These are phyloP conservation scores for Vitis rupestris DNA, from an alignment of 164 flowering plant species.

Conservation along the genomic window DNA sequence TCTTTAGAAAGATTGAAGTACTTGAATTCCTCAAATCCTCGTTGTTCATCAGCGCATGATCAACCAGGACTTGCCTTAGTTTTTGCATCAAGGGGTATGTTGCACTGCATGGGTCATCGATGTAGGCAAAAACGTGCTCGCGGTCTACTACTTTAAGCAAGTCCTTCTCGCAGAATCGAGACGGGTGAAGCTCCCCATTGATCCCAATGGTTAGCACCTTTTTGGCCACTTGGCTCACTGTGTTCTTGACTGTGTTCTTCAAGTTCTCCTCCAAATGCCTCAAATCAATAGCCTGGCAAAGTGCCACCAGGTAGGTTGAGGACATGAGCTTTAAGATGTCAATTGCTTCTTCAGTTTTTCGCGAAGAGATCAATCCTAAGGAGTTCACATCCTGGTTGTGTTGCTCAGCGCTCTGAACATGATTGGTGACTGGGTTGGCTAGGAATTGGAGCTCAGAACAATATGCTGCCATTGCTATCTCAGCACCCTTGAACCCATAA, in stretches of 20 bases:
- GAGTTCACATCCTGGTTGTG: conserved; percentile 76
- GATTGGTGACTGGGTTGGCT: conserved; percentile 68
- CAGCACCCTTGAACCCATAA: conserved; percentile 62
- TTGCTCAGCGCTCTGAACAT: conserved; percentile 70
- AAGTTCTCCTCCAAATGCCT: conserved; percentile 66
- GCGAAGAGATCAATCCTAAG: conserved; percentile 53
- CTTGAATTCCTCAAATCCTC: conserved; percentile 33
- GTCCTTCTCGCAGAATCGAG: conserved; percentile 61
- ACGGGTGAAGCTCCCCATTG: conserved; percentile 60
- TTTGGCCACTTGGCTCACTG: conserved; percentile 52
- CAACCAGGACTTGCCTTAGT: conserved; percentile 52
- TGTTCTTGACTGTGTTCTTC: conserved; percentile 47
- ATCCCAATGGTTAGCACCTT: conserved; percentile 40
- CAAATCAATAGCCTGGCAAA: conserved; percentile 64
- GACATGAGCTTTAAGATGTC: conserved; percentile 65
- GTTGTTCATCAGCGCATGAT: conserved; percentile 43
- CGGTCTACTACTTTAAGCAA: conserved; percentile 55
- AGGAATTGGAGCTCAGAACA: conserved; percentile 66
- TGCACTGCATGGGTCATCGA: conserved; percentile 58
- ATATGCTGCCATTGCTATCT: conserved; percentile 62
- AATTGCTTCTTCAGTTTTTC: conserved; percentile 59
- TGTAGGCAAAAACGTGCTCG: conserved; percentile 46
- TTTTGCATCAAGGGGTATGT: conserved; percentile 59
- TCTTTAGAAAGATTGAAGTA: conserved; percentile 51
- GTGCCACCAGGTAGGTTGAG: conserved; percentile 48